Evolutionary conservation across 495 filamentous ascomycete species (phyloP).

Genomic region (Aspergillus nanangensis): DNA sequence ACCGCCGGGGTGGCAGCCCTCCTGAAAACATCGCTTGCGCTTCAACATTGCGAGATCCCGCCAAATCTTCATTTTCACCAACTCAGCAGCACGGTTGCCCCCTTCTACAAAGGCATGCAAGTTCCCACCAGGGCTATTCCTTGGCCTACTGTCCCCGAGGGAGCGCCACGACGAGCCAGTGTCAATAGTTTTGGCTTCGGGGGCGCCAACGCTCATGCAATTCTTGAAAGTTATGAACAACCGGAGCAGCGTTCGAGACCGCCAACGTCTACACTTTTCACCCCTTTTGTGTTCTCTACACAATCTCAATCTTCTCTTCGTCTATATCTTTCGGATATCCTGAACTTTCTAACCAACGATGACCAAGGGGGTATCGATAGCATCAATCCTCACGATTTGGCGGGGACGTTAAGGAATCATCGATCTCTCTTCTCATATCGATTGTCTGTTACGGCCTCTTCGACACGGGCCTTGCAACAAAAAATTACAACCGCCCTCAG

Average conservation of each 20-base stretch:
- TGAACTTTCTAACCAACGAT: conserved; percentile 6
- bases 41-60: conserved; percentile 49
- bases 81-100: conserved; percentile 43
- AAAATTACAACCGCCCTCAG: background rate
- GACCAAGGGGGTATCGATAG: conserved; percentile 17
- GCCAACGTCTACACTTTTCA: background rate
- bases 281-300: background rate
- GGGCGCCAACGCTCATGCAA: conserved; percentile 59
- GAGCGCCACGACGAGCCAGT: conserved; percentile 24
- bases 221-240: conserved; percentile 31
- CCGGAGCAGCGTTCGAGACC: background rate
- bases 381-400: conserved; percentile 2
- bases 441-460: background rate
- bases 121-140: conserved; percentile 31
- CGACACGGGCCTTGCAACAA: background rate
- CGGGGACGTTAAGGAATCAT: too few species aligned
- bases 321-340: background rate
- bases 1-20: conserved; percentile 53
- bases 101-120: conserved; percentile 33
- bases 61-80: conserved; percentile 54
- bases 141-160: conserved; percentile 11
- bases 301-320: background rate
- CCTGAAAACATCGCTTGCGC: conserved; percentile 28
- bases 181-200: conserved; percentile 55
- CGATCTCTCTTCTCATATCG: background rate